Evolutionary conservation across 257 asterid species (phyloP), one percentile per base, ranked within the genome.

Genomic region (Fraxinus cuspidata): DNA sequence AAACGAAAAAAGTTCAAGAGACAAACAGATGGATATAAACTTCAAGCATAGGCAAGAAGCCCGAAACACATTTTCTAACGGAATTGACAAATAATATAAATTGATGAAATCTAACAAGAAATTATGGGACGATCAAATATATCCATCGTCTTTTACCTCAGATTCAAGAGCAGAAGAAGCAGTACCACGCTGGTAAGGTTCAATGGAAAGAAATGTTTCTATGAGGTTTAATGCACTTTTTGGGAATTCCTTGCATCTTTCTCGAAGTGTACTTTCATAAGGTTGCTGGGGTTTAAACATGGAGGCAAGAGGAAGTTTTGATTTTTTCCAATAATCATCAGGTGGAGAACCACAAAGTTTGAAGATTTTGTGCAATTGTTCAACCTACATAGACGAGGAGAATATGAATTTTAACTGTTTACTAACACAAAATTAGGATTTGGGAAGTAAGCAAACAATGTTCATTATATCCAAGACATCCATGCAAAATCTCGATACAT

Each of bases 231-330:
- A 94, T 3, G 97, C 96, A 64, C 83, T 74, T 73, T 80, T 88
- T 0, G 99, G 98, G 35, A 96, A 84, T 37, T 96, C 99, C 74
- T 83, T 89, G 81, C 97, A 93, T 84, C 97, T 85, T 73, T 96
- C 96, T 56, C 89, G 82, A 12, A 93, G 91, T 2, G 91, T 84
- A 81, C 95, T 88, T 28, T 92, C 92, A 31, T 93, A 93, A 7
- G 94, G 96, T 25, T 92, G 92, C 74, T 93, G 96, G 15, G 97
- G 99, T 78, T 93, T 96, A 69, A 93, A 96, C 96, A 96, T 90
- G 18, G 89, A 37, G 44, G 98, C 96, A 27, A 91, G 88, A 35
- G 98, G 97, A 78, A 95, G 96, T 29, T 78, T 85, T 13, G 90
- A 91, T 68, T 66, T 88, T 72, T 80, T 91, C 97, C 98, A 95